A percentile compares a stretch with the other conserved stretches of the same genome.
Conservation (phyloP, 805 yeast genomes). For the Metschnikowia lachancei region DNA sequence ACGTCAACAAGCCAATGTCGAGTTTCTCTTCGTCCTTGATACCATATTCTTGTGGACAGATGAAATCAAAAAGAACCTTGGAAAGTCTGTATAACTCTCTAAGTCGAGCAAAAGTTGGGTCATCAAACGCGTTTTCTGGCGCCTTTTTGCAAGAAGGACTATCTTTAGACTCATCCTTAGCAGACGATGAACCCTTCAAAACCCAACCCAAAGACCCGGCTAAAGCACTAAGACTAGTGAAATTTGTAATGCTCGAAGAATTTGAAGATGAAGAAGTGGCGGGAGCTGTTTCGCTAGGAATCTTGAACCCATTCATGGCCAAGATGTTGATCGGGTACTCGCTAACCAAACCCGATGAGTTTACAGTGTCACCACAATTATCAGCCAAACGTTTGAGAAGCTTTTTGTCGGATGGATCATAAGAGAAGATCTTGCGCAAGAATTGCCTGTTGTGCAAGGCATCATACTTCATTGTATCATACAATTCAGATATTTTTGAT, state of each 20-base stretch:
- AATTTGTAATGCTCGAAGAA: slow-evolving; percentile 23
- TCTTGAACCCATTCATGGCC: slow-evolving; percentile 73
- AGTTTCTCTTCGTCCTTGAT: slow-evolving; percentile 91
- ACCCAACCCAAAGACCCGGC: slow-evolving; percentile 80
- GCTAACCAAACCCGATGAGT: slow-evolving; percentile 57
- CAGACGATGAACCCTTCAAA: slow-evolving; percentile 41
- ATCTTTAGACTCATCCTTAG: slow-evolving; percentile 16
- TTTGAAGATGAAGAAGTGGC: slow-evolving; percentile 21
- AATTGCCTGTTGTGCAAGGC: slow-evolving; percentile 93
- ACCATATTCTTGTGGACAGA: slow-evolving; percentile 98
- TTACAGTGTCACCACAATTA: slow-evolving; percentile 41
- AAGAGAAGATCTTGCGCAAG: slow-evolving; percentile 76
- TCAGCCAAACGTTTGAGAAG: slow-evolving; percentile 37
- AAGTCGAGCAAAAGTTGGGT: slow-evolving; percentile 71
- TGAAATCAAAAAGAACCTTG: slow-evolving; percentile 91
- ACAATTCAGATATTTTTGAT: slow-evolving; percentile 90
- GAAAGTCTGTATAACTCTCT: slow-evolving; percentile 87
- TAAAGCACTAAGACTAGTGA: slow-evolving; percentile 27
- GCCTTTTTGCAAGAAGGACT: slow-evolving; percentile 17
- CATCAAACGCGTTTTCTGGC: slow-evolving; percentile 58
- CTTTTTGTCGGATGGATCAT: slow-evolving; percentile 44
- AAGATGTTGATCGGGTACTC: slow-evolving; percentile 71
- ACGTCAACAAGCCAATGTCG: slow-evolving; percentile 92
- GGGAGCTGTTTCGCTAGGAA: slow-evolving; percentile 40
- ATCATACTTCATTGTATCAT: slow-evolving; percentile 98